Base-by-base conservation (phyloP, 75 land plant species). In the Selaginella moellendorffii region DNA sequence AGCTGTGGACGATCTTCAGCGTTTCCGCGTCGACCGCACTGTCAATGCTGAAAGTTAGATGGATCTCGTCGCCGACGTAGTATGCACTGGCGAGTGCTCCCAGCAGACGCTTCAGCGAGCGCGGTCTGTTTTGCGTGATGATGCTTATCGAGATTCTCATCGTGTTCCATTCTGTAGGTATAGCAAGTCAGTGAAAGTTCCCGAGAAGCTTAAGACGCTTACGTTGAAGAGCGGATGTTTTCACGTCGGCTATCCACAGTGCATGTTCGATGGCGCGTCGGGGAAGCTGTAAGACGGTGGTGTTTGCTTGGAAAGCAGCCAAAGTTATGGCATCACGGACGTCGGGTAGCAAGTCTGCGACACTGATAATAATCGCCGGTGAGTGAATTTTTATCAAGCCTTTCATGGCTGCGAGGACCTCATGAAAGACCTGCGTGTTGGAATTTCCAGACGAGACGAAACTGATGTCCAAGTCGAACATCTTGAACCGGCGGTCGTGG, bases 31-130 rank as follows among this genome's bases (percentile, higher is more conserved):
- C 99, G 22, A 86, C 99, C 63, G 77, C 72, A 78, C 84, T 90
- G 80, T 95, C 99, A 91, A 95, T 86, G 88, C 86, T 95, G 82
- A 95, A 95, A 63, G 76, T 76, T 65, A 95, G 66, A 2, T 78
- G 58, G 2, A 95, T 71, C 53, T 80, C 85, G 61, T 95, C 99
- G 0, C 97, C 91, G 8, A 86, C n/a, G 63, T 90, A 95, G 78
- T 81, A 80, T 2, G 99, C 99, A 29, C 76, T 36, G 10, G 52
- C 62, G 1, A 95, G 79, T 1, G 99, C 85, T 28, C 76, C 77
- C 23, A 95, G 78, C 31, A 95, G 84, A 46, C 99, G 76, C 52
- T 66, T 61, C 2, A 95, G 81, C 1, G 99, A 95, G 1, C 17
- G 17, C 8, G 76, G 77, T 14, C 99, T 73, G 71, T 90, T 89